A percentile compares a stretch with the other conserved stretches of the same genome.
Evolutionary conservation across 345 rosid species (phyloP).

Genomic region (Eucalyptus pumila): DNA sequence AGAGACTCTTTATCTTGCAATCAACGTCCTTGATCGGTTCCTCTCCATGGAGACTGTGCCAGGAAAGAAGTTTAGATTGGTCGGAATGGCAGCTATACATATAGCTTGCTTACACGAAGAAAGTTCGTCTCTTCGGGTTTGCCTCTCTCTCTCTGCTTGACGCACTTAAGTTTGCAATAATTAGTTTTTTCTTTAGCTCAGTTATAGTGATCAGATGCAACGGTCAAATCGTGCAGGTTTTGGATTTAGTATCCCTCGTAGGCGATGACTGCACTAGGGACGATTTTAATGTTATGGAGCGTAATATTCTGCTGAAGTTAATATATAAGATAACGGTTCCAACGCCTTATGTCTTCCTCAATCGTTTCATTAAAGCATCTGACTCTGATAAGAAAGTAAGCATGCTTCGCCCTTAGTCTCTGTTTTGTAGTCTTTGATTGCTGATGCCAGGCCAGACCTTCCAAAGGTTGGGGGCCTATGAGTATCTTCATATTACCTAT

Average conservation of each 20-base stretch:
- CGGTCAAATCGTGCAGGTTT: background rate
- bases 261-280: background rate
- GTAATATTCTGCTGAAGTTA: background rate
- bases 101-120: background rate
- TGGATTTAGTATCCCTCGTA: fast-evolving
- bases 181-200: background rate
- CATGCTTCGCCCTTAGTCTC: fast-evolving
- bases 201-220: background rate
- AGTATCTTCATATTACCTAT: background rate
- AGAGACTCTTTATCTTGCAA: fast-evolving
- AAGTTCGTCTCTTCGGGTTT: background rate
- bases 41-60: background rate
- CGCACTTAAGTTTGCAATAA: fast-evolving
- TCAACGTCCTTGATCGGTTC: background rate
- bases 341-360: background rate
- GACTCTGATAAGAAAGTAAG: background rate
- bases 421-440: background rate
- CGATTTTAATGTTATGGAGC: fast-evolving
- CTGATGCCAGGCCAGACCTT: background rate
- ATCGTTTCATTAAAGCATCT: background rate
- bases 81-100: background rate
- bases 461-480: background rate
- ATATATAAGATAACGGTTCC: background rate
- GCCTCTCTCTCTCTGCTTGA: background rate
- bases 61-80: background rate